A percentile compares a stretch with the other conserved stretches of the same genome.
These are phyloP conservation scores for Phoma sp. DNA, from an alignment of 2,329 filamentous ascomycete species.

Conservation along the genomic window DNA sequence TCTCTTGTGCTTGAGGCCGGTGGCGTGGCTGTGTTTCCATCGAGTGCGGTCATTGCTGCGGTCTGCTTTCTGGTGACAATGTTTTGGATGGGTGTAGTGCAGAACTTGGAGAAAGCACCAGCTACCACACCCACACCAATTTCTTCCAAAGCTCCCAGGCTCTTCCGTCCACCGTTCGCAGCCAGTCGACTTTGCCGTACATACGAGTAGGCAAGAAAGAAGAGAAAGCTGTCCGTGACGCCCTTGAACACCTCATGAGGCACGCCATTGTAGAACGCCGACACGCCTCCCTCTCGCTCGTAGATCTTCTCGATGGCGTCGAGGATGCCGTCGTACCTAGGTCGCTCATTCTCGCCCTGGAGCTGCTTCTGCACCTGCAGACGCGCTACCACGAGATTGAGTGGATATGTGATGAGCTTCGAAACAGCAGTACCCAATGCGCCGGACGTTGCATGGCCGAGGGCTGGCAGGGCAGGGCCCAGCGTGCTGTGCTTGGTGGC, in stretches of 20 bases:
- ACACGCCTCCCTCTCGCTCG: constrained; percentile 70
- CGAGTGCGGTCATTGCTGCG: constrained; percentile 58
- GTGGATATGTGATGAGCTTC: constrained; percentile 79
- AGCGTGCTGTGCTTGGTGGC: constrained; percentile 29
- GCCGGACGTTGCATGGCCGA: constrained; percentile 83
- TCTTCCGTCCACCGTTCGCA: constrained; percentile 35
- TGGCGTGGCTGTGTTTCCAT: constrained; percentile 38
- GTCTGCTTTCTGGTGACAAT: constrained; percentile 85
- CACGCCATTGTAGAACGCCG: constrained; percentile 67
- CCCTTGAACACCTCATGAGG: constrained; percentile 54
- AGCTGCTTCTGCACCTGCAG: constrained; percentile 77
- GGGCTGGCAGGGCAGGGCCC: constrained; percentile 67
- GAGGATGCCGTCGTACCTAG: constrained; percentile 68
- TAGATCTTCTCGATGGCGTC: constrained; percentile 77
- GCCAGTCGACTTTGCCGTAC: constrained; percentile 54
- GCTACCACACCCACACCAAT: constrained; percentile 75
- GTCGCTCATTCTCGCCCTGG: constrained; percentile 46
- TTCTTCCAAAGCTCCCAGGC: constrained; percentile 71
- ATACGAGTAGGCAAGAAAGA: constrained; percentile 81
- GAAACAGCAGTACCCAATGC: constrained; percentile 79
- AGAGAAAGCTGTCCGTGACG: constrained; percentile 76
- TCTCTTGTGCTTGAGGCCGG: constrained; percentile 54
- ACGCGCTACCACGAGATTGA: constrained; percentile 81
- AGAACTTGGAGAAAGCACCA: constrained; percentile 74
- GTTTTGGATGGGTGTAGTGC: constrained; percentile 82